Conservation (phyloP, 2,329 filamentous ascomycete genomes). For the Ophiostoma sp. region DNA sequence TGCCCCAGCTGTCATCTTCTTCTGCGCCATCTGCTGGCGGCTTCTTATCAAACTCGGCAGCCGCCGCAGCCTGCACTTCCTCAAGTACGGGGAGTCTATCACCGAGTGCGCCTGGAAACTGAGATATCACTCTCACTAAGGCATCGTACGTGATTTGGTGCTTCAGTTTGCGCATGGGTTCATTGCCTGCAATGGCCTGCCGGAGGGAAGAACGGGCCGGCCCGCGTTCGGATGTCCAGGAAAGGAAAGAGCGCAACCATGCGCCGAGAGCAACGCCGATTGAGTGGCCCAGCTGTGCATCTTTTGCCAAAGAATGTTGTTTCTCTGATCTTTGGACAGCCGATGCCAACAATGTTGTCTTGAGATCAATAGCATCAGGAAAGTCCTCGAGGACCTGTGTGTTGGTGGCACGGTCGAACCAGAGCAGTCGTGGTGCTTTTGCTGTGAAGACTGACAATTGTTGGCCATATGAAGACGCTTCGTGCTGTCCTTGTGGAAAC, state of each 20-base stretch:
- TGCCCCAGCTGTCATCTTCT: not conserved
- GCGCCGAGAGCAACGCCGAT: not conserved
- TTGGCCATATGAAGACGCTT: not conserved
- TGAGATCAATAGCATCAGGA: slow-evolving; percentile 38
- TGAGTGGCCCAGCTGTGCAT: not conserved
- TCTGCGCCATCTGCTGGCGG: not conserved
- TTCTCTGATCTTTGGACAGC: slow-evolving; percentile 30
- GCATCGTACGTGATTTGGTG: slow-evolving; percentile 41
- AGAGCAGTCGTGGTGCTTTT: slow-evolving; percentile 31
- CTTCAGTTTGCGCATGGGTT: slow-evolving; percentile 42
- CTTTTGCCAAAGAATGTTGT: not conserved
- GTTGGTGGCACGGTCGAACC: slow-evolving; percentile 37
- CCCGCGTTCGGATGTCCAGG: not conserved
- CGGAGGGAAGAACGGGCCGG: slow-evolving; percentile 25
- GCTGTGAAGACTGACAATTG: not conserved
- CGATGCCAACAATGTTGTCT: slow-evolving; percentile 36
- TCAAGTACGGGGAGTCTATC: not conserved
- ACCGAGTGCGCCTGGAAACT: slow-evolving; percentile 28
- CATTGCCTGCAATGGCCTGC: slow-evolving; percentile 34
- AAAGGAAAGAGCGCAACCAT: slow-evolving; percentile 1
- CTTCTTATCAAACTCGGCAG: not conserved
- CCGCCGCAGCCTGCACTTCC: not conserved
- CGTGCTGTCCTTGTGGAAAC: not conserved
- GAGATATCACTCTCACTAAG: slow-evolving; percentile 38
- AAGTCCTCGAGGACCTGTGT: slow-evolving; percentile 44